These are phyloP conservation scores for Quercus engelmannii DNA, from an alignment of 306 rosid species.

Conservation along the genomic window DNA sequence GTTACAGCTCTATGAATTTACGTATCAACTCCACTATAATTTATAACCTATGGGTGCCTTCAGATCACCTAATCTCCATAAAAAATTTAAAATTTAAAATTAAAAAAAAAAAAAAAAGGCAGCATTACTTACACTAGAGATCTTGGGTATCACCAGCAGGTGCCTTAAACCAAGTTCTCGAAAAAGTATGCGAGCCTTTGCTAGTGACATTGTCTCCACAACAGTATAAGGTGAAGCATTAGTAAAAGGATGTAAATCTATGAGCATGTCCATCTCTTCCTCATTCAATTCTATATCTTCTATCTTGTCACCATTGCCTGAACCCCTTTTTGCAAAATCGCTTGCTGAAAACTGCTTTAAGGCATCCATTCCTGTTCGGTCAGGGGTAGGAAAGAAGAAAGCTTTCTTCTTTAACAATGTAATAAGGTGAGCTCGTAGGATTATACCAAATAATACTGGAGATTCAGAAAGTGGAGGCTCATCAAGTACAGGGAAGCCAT, in stretches of 20 bases:
- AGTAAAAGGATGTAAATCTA: slow-evolving; percentile 85
- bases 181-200: slow-evolving; percentile 77
- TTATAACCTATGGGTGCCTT: neutral
- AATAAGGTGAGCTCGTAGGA: slow-evolving; percentile 79
- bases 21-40: neutral
- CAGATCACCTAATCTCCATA: neutral
- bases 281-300: slow-evolving; percentile 57
- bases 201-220: slow-evolving; percentile 87
- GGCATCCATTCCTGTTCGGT: slow-evolving; percentile 20
- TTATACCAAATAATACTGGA: slow-evolving; percentile 66
- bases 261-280: slow-evolving; percentile 83
- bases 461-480: slow-evolving; percentile 62
- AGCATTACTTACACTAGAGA: slow-evolving; percentile 62
- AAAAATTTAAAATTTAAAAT: neutral
- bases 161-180: slow-evolving; percentile 88
- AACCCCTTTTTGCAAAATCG: slow-evolving; percentile 77
- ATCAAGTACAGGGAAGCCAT: slow-evolving; percentile 89
- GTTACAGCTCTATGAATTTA: neutral
- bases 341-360: slow-evolving; percentile 43
- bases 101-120: neutral
- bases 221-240: slow-evolving; percentile 91
- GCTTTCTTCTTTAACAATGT: slow-evolving; percentile 72
- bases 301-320: slow-evolving; percentile 41
- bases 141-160: slow-evolving; percentile 83
- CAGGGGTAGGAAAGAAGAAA: slow-evolving; percentile 49